Base-by-base conservation (phyloP, 768 basidiomycete species). In the Clathrus columnatus region DNA sequence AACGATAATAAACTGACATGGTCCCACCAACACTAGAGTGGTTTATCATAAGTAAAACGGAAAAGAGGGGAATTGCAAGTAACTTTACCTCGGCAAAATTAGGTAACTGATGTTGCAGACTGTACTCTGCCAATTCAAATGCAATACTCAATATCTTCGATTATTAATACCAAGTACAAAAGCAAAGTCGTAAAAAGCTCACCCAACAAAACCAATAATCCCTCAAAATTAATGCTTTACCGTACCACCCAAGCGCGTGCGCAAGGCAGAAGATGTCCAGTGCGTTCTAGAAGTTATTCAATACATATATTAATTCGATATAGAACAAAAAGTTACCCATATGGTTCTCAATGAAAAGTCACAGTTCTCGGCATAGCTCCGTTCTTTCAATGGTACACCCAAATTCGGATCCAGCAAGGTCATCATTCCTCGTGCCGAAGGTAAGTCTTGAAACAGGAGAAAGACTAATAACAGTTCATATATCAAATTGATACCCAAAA, bases 151-250 rank as follows among this genome's bases (percentile, higher is more conserved):
- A 69, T 62, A 91, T 91, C 89, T 91, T 62, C 30, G 17, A 61
- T 36, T 36, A 58, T 59, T 46, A 10, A 48, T 23, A 10, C 46
- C 20, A 20, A 10, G 16, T 28, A 14, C 21, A 50, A 50, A 16
- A 23, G 43, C 7, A 44, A n/a, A 7, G 42, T 4, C 16, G 16
- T 48, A 14, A 26, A 0, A 23, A 32, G 68, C 73, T 57, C 63
- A 90, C 89, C 89, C 91, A 92, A 64, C 91, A 92, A 64, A 91
- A 92, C 90, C 90, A 92, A 64, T 93, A 92, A 64, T 93, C 91
- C 21, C 91, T 81, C 64, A 93, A 68, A 61, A 93, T 85, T 76
- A 92, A 78, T 3, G 91, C 90, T 68, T 93, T 93, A 43, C 90
- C 89, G 66, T 90, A 92, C 90, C 90, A 93, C 5, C 90, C 90